Conservation (phyloP, 208 protist genomes). For the Zelonia costaricensis region DNA sequence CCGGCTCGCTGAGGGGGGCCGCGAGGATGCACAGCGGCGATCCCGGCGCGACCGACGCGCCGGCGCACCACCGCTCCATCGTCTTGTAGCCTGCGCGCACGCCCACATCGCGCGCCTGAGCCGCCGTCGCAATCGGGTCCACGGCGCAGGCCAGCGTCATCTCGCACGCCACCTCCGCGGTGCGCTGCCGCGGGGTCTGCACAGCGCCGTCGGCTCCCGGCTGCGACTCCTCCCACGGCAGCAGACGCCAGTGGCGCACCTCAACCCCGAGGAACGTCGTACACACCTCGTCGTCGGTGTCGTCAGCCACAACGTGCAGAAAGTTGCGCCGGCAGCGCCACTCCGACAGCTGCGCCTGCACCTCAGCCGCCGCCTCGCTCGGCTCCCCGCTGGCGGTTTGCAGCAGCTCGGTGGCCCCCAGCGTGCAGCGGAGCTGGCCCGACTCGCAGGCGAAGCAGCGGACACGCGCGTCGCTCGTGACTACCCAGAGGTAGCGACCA, state of each 20-base stretch:
- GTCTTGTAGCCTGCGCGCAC: constrained; percentile 9
- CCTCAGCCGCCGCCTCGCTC: not conserved
- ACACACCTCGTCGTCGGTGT: constrained; percentile 48
- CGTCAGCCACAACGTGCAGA: constrained; percentile 42
- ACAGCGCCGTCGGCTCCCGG: not conserved
- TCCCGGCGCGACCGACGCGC: not conserved
- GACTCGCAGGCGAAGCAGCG: constrained; percentile 78
- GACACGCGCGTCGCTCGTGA: constrained; percentile 58
- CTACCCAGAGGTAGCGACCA: constrained; percentile 73
- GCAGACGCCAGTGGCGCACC: constrained; percentile 31
- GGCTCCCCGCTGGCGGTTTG: not conserved
- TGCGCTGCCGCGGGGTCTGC: not conserved
- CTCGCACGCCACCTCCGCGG: not conserved
- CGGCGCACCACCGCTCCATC: constrained; percentile 8
- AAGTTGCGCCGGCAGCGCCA: constrained; percentile 24
- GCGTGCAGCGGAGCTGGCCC: constrained; percentile 39
- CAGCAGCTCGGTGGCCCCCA: constrained; percentile 39
- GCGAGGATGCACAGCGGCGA: not conserved
- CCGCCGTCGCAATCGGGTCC: not conserved
- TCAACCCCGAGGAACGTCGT: constrained; percentile 29
- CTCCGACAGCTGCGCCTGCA: constrained; percentile 2
- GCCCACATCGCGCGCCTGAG: not conserved
- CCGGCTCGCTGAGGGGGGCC: not conserved
- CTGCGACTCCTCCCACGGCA: constrained; percentile 11
- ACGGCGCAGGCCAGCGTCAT: constrained; percentile 9